Conservation (phyloP, 768 basidiomycete species). For the Suillus alpinus region DNA sequence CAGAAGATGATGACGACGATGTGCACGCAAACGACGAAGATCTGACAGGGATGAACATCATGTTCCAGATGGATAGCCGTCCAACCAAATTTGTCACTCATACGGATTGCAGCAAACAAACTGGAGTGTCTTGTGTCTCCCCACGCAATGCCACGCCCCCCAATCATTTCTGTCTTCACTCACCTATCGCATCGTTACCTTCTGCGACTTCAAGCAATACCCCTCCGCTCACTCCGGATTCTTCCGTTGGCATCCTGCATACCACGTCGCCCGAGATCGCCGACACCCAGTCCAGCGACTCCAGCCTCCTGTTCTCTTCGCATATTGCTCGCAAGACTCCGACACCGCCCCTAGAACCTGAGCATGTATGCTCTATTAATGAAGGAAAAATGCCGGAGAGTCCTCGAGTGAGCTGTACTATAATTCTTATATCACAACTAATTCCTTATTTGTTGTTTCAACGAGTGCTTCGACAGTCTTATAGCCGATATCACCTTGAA, state of each 20-base stretch:
- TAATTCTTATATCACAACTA: neutral
- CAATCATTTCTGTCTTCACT: neutral
- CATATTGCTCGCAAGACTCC: neutral
- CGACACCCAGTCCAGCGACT: neutral
- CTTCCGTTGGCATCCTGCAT: neutral
- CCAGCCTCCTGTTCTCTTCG: neutral
- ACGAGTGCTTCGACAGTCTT: conserved; percentile 19
- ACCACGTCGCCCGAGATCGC: neutral
- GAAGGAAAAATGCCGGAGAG: neutral
- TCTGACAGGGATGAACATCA: neutral
- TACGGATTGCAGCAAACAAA: neutral
- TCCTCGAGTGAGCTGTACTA: neutral
- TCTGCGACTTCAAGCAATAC: neutral
- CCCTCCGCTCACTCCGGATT: neutral
- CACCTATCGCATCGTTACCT: neutral
- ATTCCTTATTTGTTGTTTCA: neutral
- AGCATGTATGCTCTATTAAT: neutral
- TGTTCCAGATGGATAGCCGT: neutral
- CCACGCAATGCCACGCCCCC: neutral
- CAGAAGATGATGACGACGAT: neutral
- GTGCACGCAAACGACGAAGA: neutral
- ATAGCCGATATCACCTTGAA: conserved; percentile 16
- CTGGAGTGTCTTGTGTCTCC: neutral
- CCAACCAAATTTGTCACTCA: neutral
- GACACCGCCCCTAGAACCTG: neutral